Evolutionary conservation across 164 flowering plant species (phyloP).

Genomic region (Vitis cinerea): DNA sequence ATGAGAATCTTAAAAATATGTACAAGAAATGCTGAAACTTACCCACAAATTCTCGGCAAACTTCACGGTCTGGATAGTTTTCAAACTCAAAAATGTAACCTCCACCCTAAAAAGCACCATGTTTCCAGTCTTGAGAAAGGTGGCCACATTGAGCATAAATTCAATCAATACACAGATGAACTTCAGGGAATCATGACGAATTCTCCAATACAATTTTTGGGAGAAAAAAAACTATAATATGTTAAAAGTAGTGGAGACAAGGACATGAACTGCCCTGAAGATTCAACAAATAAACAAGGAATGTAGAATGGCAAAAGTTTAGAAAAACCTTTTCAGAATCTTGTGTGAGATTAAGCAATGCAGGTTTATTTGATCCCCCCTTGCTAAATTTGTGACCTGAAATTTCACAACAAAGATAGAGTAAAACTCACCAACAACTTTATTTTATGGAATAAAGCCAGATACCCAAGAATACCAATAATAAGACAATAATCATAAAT

Average conservation of each 20-base stretch:
- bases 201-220: too few species aligned
- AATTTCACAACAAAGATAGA: not conserved
- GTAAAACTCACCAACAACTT: not conserved
- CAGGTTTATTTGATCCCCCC: constrained; percentile 60
- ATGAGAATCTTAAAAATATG: not conserved
- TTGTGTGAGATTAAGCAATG: constrained; percentile 58
- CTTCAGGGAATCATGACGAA: not conserved
- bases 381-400: constrained; percentile 63
- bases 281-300: not conserved
- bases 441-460: not conserved
- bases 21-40: constrained; percentile 22
- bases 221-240: not conserved
- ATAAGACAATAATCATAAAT: too few species aligned
- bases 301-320: not conserved
- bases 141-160: too few species aligned
- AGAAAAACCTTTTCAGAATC: constrained; percentile 26
- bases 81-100: constrained; percentile 86
- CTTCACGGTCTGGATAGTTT: constrained; percentile 66
- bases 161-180: not conserved
- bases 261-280: not conserved
- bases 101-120: constrained; percentile 40
- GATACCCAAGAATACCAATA: too few species aligned
- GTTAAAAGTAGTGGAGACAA: not conserved
- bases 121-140: not conserved
- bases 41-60: constrained; percentile 87